Evolutionary conservation across 1,139 yeast genomes (phyloP), one percentile per base, ranked within the genome.

Genomic region (Entelexis paramagnoliae): DNA sequence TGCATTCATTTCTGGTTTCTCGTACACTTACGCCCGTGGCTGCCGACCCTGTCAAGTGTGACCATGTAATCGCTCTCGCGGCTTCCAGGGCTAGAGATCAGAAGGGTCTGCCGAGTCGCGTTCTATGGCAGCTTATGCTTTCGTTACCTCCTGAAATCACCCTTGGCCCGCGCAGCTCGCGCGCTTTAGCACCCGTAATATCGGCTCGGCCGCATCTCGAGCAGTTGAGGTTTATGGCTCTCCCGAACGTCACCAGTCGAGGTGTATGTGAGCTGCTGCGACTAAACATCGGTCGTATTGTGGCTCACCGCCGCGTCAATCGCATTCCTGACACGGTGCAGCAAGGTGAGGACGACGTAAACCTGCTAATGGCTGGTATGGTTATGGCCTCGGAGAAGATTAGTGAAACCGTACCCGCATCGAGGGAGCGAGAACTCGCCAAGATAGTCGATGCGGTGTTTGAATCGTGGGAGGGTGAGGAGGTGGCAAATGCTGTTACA

Each of bases 221-320:
- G 45, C 63, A 60, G 46, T 36, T 62, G 45, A 50, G 63, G 19
- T 62, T 55, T 50, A 55, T 62, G 62, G 53, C 63, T 0, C 50
- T 62, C 24, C 53, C 56, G 24, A 20, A 39, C 34, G 48, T 52
- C 10, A n/a, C 52, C 1, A 38, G 46, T 9, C 11, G 34, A 19
- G 58, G 59, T 13, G 28, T 59, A 4, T 22, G 32, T 1, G 48
- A 55, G 32, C 53, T 59, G 9, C 48, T 60, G 36, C 34, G 50
- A 8, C 41, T 47, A 20, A 55, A 60, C 41, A 41, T 58, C 20
- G 17, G 29, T 33, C 36, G 45, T 20, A 46, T 54, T 2, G 41
- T 45, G 33, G 38, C 35, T 5, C 36, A 36, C 8, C 50, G 57
- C 1, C 42, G 39, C 9, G 26, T 34, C 3, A 34, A 47, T 11